Evolutionary conservation across 805 yeast species (phyloP), one percentile per base, ranked within the genome.

Genomic region (Clavispora asparagi): DNA sequence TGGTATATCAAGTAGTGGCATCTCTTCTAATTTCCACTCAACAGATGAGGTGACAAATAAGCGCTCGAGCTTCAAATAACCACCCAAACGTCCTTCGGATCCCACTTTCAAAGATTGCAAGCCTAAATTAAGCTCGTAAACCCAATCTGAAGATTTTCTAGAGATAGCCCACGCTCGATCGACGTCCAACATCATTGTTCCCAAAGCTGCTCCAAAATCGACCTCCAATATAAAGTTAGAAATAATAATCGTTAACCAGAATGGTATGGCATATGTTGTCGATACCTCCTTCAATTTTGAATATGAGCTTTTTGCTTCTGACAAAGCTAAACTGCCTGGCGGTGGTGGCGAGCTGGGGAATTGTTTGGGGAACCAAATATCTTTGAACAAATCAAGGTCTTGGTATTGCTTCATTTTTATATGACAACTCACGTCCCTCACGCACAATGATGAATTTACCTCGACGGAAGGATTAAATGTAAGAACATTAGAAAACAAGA

Each of bases 131-230:
- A 91, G 63, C 47, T 79, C 79, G 54, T 89, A 96, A 42, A 84
- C 83, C 82, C 88, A 82, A 43, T 78, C 77, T 1, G 80, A 68
- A 3, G 79, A 71, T 56, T 87, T 89, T 47, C 81, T 77, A 0
- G 91, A 78, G 0, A 83, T 72, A 0, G 81, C 73, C 92, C 95
- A 88, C 6, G 82, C 62, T 29, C 77, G 69, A 44, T 82, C 85
- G 25, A 87, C 51, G 0, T 62, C 62, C 7, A 87, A 63, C 1
- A 73, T 67, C 40, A 87, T 61, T 12, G 78, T 72, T 16, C 98
- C 97, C 32, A 92, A 65, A 0, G 96, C 81, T 38, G 86, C 85
- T 0, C 98, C 98, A 49, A 92, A 73, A 54, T 90, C 95, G 19
- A 88, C 79, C 28, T 71, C 74, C 6, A 84, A 74, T 0, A 67